phyloP scores from a whole-genome alignment of 2,329 filamentous ascomycete genomes.

The Nemania diffusa region DNA sequence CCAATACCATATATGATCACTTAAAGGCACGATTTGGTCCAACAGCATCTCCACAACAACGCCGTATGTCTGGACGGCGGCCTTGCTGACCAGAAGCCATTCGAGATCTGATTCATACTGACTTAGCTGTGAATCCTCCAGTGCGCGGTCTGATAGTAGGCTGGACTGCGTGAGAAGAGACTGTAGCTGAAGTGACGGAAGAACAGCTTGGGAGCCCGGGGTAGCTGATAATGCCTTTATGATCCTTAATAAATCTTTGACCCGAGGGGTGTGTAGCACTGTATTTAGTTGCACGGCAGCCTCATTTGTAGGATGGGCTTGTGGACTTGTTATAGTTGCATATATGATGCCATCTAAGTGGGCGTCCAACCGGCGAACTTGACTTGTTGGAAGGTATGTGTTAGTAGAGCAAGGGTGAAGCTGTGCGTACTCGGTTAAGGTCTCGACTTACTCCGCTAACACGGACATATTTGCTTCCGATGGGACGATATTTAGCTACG shows the following conservation, averaged over 20 bases:
- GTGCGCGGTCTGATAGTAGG: constrained; percentile 55
- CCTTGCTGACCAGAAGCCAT: constrained; percentile 92
- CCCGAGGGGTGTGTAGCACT: constrained; percentile 62
- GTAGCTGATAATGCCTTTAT: constrained; percentile 77
- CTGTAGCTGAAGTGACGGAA: constrained; percentile 70
- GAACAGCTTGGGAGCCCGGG: constrained; percentile 69
- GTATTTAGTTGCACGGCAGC: constrained; percentile 59
- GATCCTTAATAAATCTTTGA: constrained; percentile 72
- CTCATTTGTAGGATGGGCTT: constrained; percentile 48
- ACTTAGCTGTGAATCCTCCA: constrained; percentile 47
- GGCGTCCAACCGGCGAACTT: constrained; percentile 71
- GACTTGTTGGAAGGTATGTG: constrained; percentile 45
- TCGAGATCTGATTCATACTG: constrained; percentile 81
- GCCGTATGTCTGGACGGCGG: constrained; percentile 90
- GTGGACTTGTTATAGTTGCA: constrained; percentile 56
- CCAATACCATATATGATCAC: constrained; percentile 95
- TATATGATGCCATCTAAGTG: constrained; percentile 72
- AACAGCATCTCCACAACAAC: constrained; percentile 79
- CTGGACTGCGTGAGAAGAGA: constrained; percentile 71
- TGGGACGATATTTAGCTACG: constrained; percentile 20
- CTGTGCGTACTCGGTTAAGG: constrained; percentile 16
- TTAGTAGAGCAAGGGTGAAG: constrained; percentile 33
- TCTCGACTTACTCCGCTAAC: constrained; percentile 58
- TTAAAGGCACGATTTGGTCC: constrained; percentile 83
- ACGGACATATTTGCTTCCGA: constrained; percentile 55